Evolutionary conservation across 139 green algal species (phyloP), one percentile per base, ranked within the genome.

Genomic region (Tetradesmus obliquus): DNA sequence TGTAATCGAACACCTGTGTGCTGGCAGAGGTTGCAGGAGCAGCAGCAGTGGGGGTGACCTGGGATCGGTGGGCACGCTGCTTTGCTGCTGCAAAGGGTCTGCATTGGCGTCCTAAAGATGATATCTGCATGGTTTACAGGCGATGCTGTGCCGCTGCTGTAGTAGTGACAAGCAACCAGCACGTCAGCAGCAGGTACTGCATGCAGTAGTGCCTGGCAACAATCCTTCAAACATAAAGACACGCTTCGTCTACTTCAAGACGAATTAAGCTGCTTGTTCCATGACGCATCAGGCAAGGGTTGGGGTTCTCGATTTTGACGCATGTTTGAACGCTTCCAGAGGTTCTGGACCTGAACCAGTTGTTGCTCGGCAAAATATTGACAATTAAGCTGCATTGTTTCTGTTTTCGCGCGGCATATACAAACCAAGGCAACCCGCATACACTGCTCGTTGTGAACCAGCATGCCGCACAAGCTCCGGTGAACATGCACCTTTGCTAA

Each of bases 1-100:
- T 93, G 84, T 95, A 95, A 13, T 93, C 74, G 79, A 93, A 94
- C 9, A 94, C 85, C 1, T 88, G 79, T 9, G 55, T 80, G 55
- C 24, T 91, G 55, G 76, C 58, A 62, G 55, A 13, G 17, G 15
- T 53, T 15, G 88, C 13, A 1, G n/a, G 20, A 51, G 88, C 22
- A 66, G 55, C 22, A 69, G 76, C 55, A 80, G 88, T 12, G 9
- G 62, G 51, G 17, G 7, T 88, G 55, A 53, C 13, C 57, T 81
- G 57, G 24, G 2, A 55, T 51, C 7, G 83, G 19, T 5, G 69
- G 55, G 20, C 79, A 53, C 24, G 54, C 3, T 24, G 71, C 45
- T 17, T 72, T 4, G 15, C 51, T 45, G 45, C 0, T 22, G 71
- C 55, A 5, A 71, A 54, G 19, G 72, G 57, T 72, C 69, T 84